Conservation (phyloP, 176 grass and related monocot genomes). For the Poa annua region DNA sequence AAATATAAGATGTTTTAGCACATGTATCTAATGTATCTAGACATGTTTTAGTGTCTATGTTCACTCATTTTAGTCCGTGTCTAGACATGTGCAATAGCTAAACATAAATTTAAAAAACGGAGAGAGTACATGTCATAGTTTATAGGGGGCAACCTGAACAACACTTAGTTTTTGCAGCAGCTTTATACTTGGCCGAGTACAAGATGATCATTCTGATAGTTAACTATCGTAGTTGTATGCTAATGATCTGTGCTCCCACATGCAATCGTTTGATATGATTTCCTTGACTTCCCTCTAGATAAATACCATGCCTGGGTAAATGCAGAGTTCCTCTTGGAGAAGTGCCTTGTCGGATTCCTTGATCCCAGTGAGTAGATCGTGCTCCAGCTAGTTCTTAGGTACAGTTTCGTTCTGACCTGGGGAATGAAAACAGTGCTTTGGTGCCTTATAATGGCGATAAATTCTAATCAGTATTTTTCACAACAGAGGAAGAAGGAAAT, state of each 20-base stretch:
- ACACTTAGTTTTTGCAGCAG: not conserved
- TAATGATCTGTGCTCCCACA: not conserved
- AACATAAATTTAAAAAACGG: too few relatives aligned
- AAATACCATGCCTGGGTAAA: constrained; percentile 98
- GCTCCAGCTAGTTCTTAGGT: not conserved
- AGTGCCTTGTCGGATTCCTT: constrained; percentile 80
- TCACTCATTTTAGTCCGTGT: too few relatives aligned
- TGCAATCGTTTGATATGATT: constrained; percentile 30
- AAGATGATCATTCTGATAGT: constrained; percentile 15
- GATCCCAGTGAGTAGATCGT: constrained; percentile 56
- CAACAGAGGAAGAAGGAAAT: not conserved
- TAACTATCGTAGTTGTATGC: not conserved
- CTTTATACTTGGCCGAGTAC: not conserved
- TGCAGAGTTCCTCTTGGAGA: constrained; percentile 86
- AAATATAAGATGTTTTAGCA: too few relatives aligned
- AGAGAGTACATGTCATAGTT: not conserved
- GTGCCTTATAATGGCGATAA: constrained; percentile 10
- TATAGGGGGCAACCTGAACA: not conserved
- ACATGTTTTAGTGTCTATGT: too few relatives aligned
- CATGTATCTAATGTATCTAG: too few relatives aligned
- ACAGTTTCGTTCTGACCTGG: not conserved
- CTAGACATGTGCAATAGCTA: too few relatives aligned
- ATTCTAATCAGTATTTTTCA: not conserved
- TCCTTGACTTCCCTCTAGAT: constrained; percentile 75
- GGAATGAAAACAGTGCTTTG: constrained; percentile 22